These are phyloP conservation scores for Orbilia ellipsospora DNA, from an alignment of 2,329 filamentous ascomycete species.

Conservation along the genomic window DNA sequence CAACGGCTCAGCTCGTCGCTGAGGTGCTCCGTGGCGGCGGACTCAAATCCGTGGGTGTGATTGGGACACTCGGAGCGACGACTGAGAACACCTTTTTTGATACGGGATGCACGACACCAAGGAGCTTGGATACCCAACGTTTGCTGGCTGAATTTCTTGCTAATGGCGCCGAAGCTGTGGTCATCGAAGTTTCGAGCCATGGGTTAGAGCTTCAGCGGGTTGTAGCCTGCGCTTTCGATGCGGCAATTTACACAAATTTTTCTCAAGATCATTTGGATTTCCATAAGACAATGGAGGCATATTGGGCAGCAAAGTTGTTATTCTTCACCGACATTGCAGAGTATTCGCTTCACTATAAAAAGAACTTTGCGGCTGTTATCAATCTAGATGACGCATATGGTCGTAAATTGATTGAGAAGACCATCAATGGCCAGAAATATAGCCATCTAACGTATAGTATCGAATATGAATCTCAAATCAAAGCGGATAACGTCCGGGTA, in stretches of 20 bases:
- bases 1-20: conserved; percentile 34
- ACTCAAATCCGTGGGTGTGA: conserved; percentile 37
- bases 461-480: conserved; percentile 8
- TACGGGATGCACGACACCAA: conserved; percentile 31
- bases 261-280: conserved; percentile 48
- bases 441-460: conserved; percentile 17
- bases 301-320: conserved; percentile 31
- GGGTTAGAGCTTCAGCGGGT: conserved; percentile 34
- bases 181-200: conserved; percentile 42
- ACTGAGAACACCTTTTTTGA: conserved; percentile 15
- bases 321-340: conserved; percentile 34
- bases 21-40: conserved; percentile 21
- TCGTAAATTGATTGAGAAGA: conserved; percentile 2
- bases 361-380: conserved; percentile 23
- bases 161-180: conserved; percentile 26
- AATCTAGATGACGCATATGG: conserved; percentile 34
- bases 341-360: conserved; percentile 22
- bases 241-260: conserved; percentile 36
- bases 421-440: conserved; percentile 7
- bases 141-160: conserved; percentile 25
- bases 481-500: conserved; percentile 8
- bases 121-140: conserved; percentile 27
- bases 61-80: conserved; percentile 39
- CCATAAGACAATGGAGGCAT: conserved; percentile 29
- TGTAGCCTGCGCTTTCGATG: conserved; percentile 40